Evolutionary conservation across 176 grass and related monocot genomes (phyloP).

Genomic region (Cenchrus purpureus): DNA sequence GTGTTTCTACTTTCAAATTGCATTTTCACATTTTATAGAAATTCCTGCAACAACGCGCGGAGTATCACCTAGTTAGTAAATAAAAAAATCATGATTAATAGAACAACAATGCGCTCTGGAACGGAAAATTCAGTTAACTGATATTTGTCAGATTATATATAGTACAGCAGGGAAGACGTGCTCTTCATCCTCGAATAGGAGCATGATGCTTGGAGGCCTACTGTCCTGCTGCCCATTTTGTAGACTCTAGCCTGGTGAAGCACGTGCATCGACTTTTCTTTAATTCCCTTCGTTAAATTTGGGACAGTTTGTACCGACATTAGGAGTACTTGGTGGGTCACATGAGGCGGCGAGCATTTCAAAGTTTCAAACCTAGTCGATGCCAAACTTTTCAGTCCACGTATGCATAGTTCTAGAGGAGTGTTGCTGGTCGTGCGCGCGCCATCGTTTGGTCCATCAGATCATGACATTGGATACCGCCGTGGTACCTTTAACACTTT

Average conservation of each 20-base stretch:
- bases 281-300: neutral
- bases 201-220: neutral
- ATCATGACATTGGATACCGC: too few species aligned
- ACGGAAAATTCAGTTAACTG: too few species aligned
- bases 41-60: too few species aligned
- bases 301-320: constrained; percentile 8
- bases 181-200: neutral
- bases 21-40: too few species aligned
- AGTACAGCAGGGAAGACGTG: too few species aligned
- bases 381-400: neutral
- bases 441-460: neutral
- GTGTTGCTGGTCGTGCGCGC: neutral
- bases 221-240: neutral
- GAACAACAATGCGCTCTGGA: too few species aligned
- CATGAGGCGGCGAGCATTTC: neutral
- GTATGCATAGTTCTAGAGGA: neutral
- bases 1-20: too few species aligned
- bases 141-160: too few species aligned
- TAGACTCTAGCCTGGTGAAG: neutral
- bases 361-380: neutral
- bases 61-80: too few species aligned
- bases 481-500: too few species aligned
- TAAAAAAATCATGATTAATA: too few species aligned
- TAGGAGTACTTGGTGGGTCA: neutral
- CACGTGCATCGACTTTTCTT: constrained; percentile 3